phyloP scores from a whole-genome alignment of 306 rosid genomes.

The Carpinus fangiana region DNA sequence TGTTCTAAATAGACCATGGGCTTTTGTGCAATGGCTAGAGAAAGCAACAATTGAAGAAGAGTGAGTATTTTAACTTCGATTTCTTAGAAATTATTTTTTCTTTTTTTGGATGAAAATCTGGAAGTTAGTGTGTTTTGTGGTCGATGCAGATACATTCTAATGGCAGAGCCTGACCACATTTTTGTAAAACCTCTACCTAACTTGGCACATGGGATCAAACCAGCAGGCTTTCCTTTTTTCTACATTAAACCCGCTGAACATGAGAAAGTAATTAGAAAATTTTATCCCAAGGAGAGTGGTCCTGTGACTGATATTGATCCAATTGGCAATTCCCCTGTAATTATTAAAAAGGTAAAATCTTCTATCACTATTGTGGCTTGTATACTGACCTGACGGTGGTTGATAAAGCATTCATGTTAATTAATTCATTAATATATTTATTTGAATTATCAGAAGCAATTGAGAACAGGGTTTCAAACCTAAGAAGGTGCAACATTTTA shows the following conservation, averaged over 20 bases:
- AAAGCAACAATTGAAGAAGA: slow-evolving; percentile 83
- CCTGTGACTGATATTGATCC: slow-evolving; percentile 85
- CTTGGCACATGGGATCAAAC: slow-evolving; percentile 59
- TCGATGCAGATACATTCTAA: slow-evolving; percentile 83
- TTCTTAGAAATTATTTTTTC: slow-evolving; percentile 8
- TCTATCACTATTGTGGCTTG: neutral
- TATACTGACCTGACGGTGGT: neutral
- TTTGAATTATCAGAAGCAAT: neutral
- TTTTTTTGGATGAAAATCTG: slow-evolving; percentile 33
- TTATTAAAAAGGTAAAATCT: slow-evolving; percentile 71
- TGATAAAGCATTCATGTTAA: neutral
- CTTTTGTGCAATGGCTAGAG: slow-evolving; percentile 97
- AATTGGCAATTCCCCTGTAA: slow-evolving; percentile 95
- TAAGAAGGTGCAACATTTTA: neutral
- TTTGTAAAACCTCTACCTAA: slow-evolving; percentile 84
- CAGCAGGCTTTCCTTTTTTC: slow-evolving; percentile 83
- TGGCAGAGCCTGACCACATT: slow-evolving; percentile 96
- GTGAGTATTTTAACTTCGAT: slow-evolving; percentile 38
- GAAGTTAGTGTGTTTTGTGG: slow-evolving; percentile 34
- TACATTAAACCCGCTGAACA: slow-evolving; percentile 72
- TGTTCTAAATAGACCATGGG: slow-evolving; percentile 96
- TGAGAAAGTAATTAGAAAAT: slow-evolving; percentile 70
- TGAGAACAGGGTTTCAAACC: neutral
- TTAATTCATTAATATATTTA: neutral
- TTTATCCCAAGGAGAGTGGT: slow-evolving; percentile 73